A percentile compares a stretch with the other conserved stretches of the same genome.
phyloP scores from a whole-genome alignment of 2,329 filamentous ascomycete species.

The Aschersonia sp. region DNA sequence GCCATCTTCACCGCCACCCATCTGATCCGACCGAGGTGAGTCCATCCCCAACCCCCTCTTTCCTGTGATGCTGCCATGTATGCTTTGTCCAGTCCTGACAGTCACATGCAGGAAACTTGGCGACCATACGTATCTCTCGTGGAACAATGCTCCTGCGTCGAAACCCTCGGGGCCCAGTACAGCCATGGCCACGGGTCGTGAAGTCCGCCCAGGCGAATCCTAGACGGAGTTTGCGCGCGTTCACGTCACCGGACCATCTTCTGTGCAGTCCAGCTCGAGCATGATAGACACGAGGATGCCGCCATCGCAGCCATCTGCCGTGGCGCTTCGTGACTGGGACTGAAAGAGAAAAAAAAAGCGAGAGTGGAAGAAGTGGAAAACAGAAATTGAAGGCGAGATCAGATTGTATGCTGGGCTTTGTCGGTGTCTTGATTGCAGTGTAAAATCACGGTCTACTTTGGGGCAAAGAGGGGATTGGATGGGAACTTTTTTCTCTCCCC shows the following conservation, averaged over 20 bases:
- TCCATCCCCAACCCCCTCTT: neutral
- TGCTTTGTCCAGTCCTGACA: neutral
- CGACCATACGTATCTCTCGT: conserved; percentile 92
- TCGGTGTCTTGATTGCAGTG: too few relatives aligned
- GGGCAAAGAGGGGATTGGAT: too few relatives aligned
- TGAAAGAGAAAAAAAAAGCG: neutral
- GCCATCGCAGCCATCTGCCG: neutral
- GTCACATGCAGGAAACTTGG: conserved; percentile 65
- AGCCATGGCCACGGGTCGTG: conserved; percentile 40
- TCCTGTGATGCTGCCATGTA: neutral
- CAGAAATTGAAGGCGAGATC: neutral
- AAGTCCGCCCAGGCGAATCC: conserved; percentile 30
- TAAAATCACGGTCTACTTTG: too few relatives aligned
- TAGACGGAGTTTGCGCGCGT: conserved; percentile 19
- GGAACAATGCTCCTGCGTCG: conserved; percentile 54
- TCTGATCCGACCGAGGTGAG: conserved; percentile 71
- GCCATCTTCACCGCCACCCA: conserved; percentile 80
- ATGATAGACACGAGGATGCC: neutral
- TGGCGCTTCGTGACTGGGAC: conserved; percentile 1
- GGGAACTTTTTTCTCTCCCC: too few relatives aligned
- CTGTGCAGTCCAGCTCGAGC: neutral
- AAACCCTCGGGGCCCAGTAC: conserved; percentile 26
- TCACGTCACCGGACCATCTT: neutral
- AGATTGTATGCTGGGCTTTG: neutral
- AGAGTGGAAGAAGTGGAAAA: neutral